Evolutionary conservation across 441 rosid genomes (phyloP).

Genomic region (Capsella rubella): DNA sequence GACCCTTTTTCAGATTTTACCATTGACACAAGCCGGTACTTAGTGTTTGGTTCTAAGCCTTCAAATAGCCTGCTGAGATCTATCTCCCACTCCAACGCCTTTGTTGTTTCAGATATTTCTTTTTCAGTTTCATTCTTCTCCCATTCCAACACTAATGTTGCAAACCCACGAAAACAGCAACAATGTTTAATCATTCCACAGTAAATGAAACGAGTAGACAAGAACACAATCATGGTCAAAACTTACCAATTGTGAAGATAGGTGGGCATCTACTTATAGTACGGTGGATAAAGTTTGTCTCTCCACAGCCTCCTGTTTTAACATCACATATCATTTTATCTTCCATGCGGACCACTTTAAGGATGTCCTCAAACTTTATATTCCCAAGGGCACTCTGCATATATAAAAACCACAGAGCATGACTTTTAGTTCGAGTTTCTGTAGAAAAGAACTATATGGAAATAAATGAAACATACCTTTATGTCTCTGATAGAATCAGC

Average conservation of each 20-base stretch:
- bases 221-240: constrained; percentile 19
- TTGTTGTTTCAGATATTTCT: constrained; percentile 31
- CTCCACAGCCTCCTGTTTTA: constrained; percentile 35
- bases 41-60: constrained; percentile 21
- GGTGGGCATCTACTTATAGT: constrained; percentile 20
- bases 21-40: constrained; percentile 37
- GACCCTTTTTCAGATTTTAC: constrained; percentile 23
- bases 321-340: constrained; percentile 28
- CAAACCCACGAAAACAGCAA: constrained; percentile 16
- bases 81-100: constrained; percentile 29
- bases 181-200: neutral
- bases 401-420: constrained; percentile 10
- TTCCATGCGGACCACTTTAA: constrained; percentile 13
- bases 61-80: constrained; percentile 29
- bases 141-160: constrained; percentile 33
- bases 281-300: constrained; percentile 19
- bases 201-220: neutral
- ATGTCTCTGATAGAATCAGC: constrained; percentile 38
- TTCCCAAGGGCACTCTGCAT: constrained; percentile 29
- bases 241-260: constrained; percentile 26
- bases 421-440: neutral
- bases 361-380: constrained; percentile 32
- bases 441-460: neutral
- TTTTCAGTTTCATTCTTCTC: constrained; percentile 25
- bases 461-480: constrained; percentile 25